A percentile compares a stretch with the other conserved stretches of the same genome.
Evolutionary conservation across 2,329 filamentous ascomycete genomes (phyloP).

Genomic region (Fusarium abutilonis): DNA sequence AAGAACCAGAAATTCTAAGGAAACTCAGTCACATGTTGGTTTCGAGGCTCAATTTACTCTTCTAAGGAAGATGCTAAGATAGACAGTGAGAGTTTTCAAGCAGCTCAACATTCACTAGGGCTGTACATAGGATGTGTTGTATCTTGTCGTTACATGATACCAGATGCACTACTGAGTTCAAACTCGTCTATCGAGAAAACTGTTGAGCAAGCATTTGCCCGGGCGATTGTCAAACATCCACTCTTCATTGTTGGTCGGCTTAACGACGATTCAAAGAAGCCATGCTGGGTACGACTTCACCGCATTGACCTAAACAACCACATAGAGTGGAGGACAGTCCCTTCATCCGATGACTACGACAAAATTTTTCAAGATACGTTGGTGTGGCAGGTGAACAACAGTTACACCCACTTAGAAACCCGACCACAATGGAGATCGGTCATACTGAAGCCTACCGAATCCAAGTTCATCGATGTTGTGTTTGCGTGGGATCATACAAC

Average conservation of each 20-base stretch:
- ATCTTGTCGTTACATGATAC: slow-evolving; percentile 18
- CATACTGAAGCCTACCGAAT: background rate
- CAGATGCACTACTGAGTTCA: background rate
- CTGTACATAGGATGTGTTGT: slow-evolving; percentile 15
- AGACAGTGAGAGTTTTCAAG: slow-evolving; percentile 9
- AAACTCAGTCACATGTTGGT: slow-evolving; percentile 24
- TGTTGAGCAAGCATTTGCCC: slow-evolving; percentile 13
- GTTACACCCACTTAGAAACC: slow-evolving; percentile 6
- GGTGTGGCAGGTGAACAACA: slow-evolving; percentile 12
- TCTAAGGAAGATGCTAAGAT: background rate
- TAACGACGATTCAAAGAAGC: background rate
- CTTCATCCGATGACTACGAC: background rate
- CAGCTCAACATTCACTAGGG: background rate
- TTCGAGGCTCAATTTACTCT: too few species aligned
- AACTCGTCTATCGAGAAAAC: background rate
- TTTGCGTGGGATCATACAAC: slow-evolving; percentile 31
- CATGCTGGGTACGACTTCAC: slow-evolving; percentile 13
- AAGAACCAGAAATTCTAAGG: background rate
- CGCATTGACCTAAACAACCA: slow-evolving; percentile 19
- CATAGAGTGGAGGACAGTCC: slow-evolving; percentile 13
- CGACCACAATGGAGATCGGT: slow-evolving; percentile 8
- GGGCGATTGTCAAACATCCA: slow-evolving; percentile 3
- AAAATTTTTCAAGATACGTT: background rate
- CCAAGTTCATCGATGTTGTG: slow-evolving; percentile 12
- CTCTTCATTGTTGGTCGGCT: slow-evolving; percentile 9